These are phyloP conservation scores for Marvania coccoides DNA, from an alignment of 139 green algal genomes.

Conservation along the genomic window DNA sequence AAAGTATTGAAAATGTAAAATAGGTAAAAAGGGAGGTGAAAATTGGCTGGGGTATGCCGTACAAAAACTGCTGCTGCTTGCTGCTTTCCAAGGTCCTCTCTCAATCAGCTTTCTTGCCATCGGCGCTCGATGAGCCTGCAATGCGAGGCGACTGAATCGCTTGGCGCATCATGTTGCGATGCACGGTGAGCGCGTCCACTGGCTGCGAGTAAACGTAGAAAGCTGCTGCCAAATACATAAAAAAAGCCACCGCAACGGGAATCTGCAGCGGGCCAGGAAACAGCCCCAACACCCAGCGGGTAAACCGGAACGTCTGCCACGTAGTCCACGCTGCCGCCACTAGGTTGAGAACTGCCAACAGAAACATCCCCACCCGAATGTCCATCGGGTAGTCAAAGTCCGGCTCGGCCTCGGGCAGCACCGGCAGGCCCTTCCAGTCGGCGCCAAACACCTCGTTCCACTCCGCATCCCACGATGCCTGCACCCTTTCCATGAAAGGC, in stretches of 20 bases:
- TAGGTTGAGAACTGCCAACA: not conserved
- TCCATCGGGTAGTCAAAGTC: not conserved
- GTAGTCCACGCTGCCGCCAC: not conserved
- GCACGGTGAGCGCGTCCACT: not conserved
- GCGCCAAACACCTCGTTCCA: conserved; percentile 41
- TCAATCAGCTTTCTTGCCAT: too few species aligned
- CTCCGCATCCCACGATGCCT: conserved; percentile 46
- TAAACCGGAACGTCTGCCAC: not conserved
- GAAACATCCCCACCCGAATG: not conserved
- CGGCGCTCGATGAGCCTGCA: too few species aligned
- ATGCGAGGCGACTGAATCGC: not conserved
- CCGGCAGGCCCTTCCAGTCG: not conserved
- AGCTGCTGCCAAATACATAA: not conserved
- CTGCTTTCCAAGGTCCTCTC: too few species aligned
- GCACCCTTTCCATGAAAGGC: conserved; percentile 44
- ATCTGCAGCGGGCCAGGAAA: not conserved
- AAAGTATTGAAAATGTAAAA: too few species aligned
- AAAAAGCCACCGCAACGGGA: not conserved
- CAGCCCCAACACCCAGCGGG: not conserved
- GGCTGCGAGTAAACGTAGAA: not conserved
- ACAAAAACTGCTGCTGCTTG: too few species aligned
- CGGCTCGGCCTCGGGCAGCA: not conserved
- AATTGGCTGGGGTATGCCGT: too few species aligned
- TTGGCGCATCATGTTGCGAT: not conserved
- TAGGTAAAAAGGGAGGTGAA: too few species aligned